Evolutionary conservation across 1,139 yeast genomes (phyloP).

Genomic region (Candida tunisiensis): DNA sequence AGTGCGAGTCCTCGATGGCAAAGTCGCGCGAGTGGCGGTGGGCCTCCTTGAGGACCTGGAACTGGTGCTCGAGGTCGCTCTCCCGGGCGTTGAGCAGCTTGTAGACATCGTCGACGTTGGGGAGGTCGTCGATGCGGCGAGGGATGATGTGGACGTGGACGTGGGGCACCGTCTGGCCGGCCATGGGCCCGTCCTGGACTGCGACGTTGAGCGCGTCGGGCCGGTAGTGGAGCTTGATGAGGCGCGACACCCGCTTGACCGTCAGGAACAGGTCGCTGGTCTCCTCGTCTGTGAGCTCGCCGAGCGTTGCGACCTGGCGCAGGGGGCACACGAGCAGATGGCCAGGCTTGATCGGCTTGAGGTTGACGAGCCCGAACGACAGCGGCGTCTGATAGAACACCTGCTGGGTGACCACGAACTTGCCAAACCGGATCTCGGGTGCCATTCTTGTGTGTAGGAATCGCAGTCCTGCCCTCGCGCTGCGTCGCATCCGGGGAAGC

Average conservation of each 20-base stretch:
- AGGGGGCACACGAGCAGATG: constrained; percentile 78
- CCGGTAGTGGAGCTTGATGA: constrained; percentile 44
- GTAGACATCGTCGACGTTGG: constrained; percentile 54
- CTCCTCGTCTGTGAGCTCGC: constrained; percentile 57
- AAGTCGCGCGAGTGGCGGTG: constrained; percentile 18
- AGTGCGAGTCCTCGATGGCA: constrained; percentile 30
- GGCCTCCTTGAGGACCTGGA: constrained; percentile 13
- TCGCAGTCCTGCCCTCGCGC: too few species aligned
- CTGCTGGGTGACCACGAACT: constrained; percentile 43
- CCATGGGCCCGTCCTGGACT: constrained; percentile 90
- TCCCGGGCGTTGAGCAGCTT: constrained; percentile 33
- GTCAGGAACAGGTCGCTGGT: constrained; percentile 62
- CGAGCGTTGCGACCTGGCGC: constrained; percentile 44
- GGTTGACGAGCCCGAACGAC: constrained; percentile 70
- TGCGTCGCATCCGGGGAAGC: too few species aligned
- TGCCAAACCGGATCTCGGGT: constrained; percentile 13
- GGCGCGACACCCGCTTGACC: constrained; percentile 51
- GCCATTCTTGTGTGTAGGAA: too few species aligned
- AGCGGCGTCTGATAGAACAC: constrained; percentile 22
- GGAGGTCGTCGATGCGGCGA: constrained; percentile 41
- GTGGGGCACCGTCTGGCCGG: constrained; percentile 92
- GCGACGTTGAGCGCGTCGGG: constrained; percentile 80
- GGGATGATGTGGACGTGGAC: constrained; percentile 90
- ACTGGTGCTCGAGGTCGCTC: constrained; percentile 25
- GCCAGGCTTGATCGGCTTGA: constrained; percentile 84